A percentile compares a stretch with the other conserved stretches of the same genome.
Conservation (phyloP, 139 green algal species). For the Astrephomene gubernaculifera region DNA sequence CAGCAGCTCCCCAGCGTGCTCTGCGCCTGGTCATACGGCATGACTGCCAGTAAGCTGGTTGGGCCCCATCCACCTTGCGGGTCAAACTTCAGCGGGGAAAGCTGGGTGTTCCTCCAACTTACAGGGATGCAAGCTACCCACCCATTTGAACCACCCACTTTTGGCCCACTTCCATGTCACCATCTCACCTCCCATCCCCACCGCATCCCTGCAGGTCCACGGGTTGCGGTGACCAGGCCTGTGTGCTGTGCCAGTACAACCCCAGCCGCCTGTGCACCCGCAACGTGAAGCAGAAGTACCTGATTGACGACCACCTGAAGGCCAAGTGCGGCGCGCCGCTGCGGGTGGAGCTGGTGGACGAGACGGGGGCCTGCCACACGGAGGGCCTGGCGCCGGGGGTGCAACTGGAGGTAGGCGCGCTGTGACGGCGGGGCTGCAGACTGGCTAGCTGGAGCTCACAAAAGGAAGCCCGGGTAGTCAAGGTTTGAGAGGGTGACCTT, state of each 20-base stretch:
- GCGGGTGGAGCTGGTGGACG: conserved; percentile 66
- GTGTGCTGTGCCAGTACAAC: conserved; percentile 73
- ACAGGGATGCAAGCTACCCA: too few species aligned
- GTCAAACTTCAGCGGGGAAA: too few species aligned
- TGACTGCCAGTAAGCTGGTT: conserved; percentile 67
- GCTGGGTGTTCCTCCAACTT: too few species aligned
- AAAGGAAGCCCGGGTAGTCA: too few species aligned
- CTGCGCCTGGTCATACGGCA: conserved; percentile 69
- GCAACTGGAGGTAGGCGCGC: conserved; percentile 59
- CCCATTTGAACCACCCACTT: too few species aligned
- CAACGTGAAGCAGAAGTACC: conserved; percentile 75
- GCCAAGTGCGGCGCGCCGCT: conserved; percentile 70
- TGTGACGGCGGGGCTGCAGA: neutral
- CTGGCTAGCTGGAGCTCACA: too few species aligned
- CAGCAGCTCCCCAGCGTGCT: conserved; percentile 28
- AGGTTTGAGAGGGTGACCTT: too few species aligned
- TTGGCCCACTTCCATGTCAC: too few species aligned
- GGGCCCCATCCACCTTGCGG: too few species aligned
- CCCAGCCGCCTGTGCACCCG: conserved; percentile 73
- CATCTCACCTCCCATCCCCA: too few species aligned
- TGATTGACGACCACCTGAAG: conserved; percentile 73
- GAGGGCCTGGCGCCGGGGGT: conserved; percentile 59
- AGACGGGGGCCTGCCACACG: conserved; percentile 55
- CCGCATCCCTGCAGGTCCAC: conserved; percentile 52
- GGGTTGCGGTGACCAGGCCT: conserved; percentile 65